Percentiles rank a stretch among this genome's conserved stretches.
Evolutionary conservation across 148 eudicot genomes (phyloP).

Genomic region (Spergularia marina): DNA sequence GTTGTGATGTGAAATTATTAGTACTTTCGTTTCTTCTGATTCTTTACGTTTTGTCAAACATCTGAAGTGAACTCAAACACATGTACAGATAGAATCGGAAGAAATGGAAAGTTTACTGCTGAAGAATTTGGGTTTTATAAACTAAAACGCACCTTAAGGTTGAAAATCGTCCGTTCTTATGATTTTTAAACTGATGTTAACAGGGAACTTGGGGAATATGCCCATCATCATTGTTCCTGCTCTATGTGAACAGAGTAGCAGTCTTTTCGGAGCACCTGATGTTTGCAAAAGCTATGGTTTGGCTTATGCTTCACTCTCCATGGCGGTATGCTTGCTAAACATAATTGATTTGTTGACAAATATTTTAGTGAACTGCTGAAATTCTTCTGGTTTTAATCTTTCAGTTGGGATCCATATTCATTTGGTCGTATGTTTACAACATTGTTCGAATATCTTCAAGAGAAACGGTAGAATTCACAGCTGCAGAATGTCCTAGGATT

Average conservation of each 20-base stretch:
- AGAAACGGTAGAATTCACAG: neutral
- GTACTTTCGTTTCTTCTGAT: neutral
- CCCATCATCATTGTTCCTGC: conserved; percentile 80
- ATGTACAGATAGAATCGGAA: too few relatives aligned
- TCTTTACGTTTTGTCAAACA: too few relatives aligned
- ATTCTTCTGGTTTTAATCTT: neutral
- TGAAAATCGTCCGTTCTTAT: neutral
- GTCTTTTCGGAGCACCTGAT: conserved; percentile 72
- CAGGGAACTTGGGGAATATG: conserved; percentile 87
- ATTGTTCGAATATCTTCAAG: conserved; percentile 53
- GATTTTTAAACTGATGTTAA: neutral
- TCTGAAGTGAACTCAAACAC: too few relatives aligned
- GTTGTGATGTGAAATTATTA: neutral
- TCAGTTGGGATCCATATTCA: conserved; percentile 77
- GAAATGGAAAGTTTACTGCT: too few relatives aligned
- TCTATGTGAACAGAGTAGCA: conserved; percentile 74
- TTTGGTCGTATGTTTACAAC: conserved; percentile 85
- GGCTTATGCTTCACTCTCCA: conserved; percentile 85
- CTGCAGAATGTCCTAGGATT: neutral
- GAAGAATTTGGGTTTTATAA: too few relatives aligned
- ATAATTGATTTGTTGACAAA: too few relatives aligned
- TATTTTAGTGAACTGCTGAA: neutral
- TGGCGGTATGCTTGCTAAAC: conserved; percentile 60
- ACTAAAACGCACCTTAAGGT: too few relatives aligned
- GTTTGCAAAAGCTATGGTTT: conserved; percentile 57